A percentile compares a stretch with the other conserved stretches of the same genome.
phyloP scores from a whole-genome alignment of 2,329 filamentous ascomycete species.

The Microdochium paspali region DNA sequence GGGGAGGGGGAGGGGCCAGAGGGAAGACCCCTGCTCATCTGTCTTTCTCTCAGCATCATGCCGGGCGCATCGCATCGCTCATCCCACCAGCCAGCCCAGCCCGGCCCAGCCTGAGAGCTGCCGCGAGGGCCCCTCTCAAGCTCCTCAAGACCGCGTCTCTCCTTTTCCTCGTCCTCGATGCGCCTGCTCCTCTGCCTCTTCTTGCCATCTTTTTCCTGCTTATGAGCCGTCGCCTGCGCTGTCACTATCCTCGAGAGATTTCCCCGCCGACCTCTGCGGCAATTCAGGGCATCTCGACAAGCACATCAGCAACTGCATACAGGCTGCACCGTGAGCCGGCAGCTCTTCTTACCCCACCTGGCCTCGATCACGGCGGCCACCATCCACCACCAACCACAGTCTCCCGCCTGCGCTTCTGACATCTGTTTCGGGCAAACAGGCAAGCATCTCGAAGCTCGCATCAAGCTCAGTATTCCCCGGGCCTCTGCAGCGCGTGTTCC shows the following conservation, averaged over 20 bases:
- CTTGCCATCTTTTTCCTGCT: conserved; percentile 2
- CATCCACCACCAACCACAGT: conserved; percentile 1
- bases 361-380: conserved; percentile 11
- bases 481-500: conserved; percentile 4
- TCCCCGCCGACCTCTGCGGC: too few relatives aligned
- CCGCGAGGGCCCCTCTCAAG: background rate
- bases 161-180: background rate
- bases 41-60: background rate
- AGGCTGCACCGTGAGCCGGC: conserved; percentile 3
- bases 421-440: background rate
- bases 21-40: too few relatives aligned
- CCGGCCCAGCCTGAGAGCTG: background rate
- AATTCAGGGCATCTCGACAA: too few relatives aligned
- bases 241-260: too few relatives aligned
- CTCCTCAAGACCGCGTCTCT: background rate
- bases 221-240: conserved; percentile 1
- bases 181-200: background rate
- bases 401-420: conserved; percentile 4
- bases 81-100: too few relatives aligned
- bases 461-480: conserved; percentile 1
- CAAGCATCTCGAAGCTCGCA: background rate
- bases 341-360: conserved; percentile 15
- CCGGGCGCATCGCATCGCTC: background rate
- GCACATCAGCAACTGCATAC: too few relatives aligned
- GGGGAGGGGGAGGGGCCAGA: background rate